Base-by-base conservation (phyloP, 768 basidiomycete species). In the Vararia minispora region DNA sequence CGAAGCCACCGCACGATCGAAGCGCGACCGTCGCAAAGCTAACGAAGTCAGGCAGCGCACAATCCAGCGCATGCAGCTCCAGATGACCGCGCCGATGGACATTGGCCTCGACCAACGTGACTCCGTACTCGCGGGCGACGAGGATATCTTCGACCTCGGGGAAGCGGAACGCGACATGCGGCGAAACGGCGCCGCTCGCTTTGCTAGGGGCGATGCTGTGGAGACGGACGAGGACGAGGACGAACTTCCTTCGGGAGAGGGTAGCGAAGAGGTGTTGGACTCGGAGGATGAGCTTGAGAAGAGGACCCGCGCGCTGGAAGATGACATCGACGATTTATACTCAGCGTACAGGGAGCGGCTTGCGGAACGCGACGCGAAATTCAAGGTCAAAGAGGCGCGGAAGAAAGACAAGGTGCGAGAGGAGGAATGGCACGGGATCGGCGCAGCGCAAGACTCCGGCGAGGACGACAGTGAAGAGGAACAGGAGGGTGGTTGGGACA, bases 71-170 rank as follows among this genome's bases (percentile, higher is more conserved):
- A 84, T 98, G 76, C 95, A 98, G 56, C 69, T 98, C 32, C 82
- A 87, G 54, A 99, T 99, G 95, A 87, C 85, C 10, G 89, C 90
- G 14, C 95, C 95, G n/a, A 64, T 92, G 48, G 95, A 97, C 50
- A 91, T 98, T 46, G 92, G 91, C 55, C 59, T 91, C 42, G 87
- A 90, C 51, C 83, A 84, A 50, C 67, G 72, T 37, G 90, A 94
- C 46, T 62, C 74, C 3, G 68, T 82, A 13, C 67, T 94, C 13
- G 66, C 62, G n/a, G 86, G 85, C 5, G 80, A 84, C 50, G 83
- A 79, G 18, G 91, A 98, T 49, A 65, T 95, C 17, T 98, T 98
- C 51, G 88, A 92, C 52, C 71, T 98, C 28, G 75, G 65, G 34
- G 64, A 69, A 30, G 72, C 77, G 5, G 76, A 81, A 55, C 62